Evolutionary conservation across 768 basidiomycete genomes (phyloP).

Genomic region (Dacryopinax spathularia): DNA sequence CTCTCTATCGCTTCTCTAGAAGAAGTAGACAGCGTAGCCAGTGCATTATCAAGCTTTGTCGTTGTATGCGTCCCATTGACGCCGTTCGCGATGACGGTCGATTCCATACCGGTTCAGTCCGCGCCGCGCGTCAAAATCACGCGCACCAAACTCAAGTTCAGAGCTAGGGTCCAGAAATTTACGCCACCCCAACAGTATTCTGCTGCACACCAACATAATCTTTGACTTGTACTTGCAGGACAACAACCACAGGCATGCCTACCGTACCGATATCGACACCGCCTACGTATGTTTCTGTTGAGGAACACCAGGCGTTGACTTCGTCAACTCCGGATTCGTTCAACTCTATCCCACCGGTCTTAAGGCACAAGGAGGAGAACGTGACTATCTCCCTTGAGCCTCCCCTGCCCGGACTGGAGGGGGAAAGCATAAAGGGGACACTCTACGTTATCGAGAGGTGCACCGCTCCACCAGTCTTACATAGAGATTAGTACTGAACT

Average conservation of each 20-base stretch:
- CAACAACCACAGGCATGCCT: conserved; percentile 6
- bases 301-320: conserved; percentile 53
- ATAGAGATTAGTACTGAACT: not conserved
- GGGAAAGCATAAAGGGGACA: conserved; percentile 44
- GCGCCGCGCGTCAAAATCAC: not conserved
- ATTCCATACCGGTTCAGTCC: not conserved
- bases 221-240: too few species aligned
- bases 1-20: not conserved
- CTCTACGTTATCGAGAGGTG: conserved; percentile 82
- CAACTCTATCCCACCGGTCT: conserved; percentile 65
- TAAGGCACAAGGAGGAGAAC: conserved; percentile 57
- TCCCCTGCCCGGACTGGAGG: conserved; percentile 42
- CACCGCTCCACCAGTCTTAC: conserved; percentile 6
- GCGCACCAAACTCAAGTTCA: not conserved
- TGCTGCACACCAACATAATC: too few species aligned
- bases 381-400: conserved; percentile 62
- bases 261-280: conserved; percentile 24
- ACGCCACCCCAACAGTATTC: not conserved
- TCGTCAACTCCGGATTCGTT: conserved; percentile 79
- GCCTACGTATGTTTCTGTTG: conserved; percentile 38
- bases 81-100: not conserved
- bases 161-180: not conserved
- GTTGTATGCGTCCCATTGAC: not conserved
- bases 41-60: not conserved
- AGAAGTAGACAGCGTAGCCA: not conserved